phyloP scores from a whole-genome alignment of 108 stramenopile species.

The Conticribra guillardii region DNA sequence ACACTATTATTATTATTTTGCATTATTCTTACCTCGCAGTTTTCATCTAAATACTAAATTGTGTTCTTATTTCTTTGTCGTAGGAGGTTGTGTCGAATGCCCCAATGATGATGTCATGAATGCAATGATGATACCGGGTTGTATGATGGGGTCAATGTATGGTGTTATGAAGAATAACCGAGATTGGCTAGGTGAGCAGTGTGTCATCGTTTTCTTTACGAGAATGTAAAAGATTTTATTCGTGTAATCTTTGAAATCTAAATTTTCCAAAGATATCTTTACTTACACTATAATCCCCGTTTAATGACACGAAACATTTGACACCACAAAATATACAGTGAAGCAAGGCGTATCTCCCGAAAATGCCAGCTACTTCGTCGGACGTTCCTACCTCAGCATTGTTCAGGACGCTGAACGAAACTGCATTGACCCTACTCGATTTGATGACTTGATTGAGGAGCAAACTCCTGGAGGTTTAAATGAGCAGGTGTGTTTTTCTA shows the following conservation, averaged over 20 bases:
- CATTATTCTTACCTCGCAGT: no score
- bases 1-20: no score
- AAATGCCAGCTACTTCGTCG: constrained; percentile 57
- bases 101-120: constrained; percentile 60
- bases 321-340: constrained; percentile 8
- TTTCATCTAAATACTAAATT: no score
- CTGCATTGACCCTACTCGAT: constrained; percentile 50
- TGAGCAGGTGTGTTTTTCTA: constrained; percentile 54
- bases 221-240: no score
- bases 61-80: no score
- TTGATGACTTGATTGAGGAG: constrained; percentile 81
- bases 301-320: no score
- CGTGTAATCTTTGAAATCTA: no score
- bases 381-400: constrained; percentile 63
- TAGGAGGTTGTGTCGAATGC: constrained; percentile 65
- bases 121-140: constrained; percentile 69
- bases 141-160: constrained; percentile 79
- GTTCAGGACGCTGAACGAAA: constrained; percentile 63
- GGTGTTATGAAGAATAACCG: constrained; percentile 66
- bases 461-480: constrained; percentile 89
- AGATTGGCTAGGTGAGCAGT: constrained; percentile 75
- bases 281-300: no score
- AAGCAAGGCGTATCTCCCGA: constrained; percentile 45
- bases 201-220: constrained; percentile 11
- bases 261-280: no score